These are phyloP conservation scores for Yamadazyma paraphyllophila DNA, from an alignment of 805 yeast genomes.

Conservation along the genomic window DNA sequence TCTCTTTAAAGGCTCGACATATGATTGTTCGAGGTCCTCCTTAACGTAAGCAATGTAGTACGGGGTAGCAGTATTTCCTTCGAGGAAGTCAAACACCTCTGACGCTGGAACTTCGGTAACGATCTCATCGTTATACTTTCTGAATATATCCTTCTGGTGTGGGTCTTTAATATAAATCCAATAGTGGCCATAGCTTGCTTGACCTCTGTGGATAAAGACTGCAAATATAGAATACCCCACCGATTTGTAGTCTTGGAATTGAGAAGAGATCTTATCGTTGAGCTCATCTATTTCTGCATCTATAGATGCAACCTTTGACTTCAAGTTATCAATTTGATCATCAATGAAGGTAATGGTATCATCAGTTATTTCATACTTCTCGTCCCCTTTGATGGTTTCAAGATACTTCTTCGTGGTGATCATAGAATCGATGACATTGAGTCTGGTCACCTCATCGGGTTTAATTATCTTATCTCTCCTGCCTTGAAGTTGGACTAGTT, in stretches of 20 bases:
- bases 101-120: conserved; percentile 73
- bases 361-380: conserved; percentile 34
- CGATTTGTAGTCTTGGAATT: conserved; percentile 58
- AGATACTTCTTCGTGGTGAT: conserved; percentile 58
- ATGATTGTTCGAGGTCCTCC: conserved; percentile 51
- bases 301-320: conserved; percentile 42
- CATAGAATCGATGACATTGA: conserved; percentile 42
- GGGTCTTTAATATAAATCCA: conserved; percentile 92
- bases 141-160: conserved; percentile 57
- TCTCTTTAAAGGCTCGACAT: conserved; percentile 67
- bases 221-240: conserved; percentile 86
- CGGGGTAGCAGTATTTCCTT: conserved; percentile 86
- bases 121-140: conserved; percentile 93
- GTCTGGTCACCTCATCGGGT: conserved; percentile 36
- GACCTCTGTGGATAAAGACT: conserved; percentile 91
- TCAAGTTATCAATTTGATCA: conserved; percentile 45
- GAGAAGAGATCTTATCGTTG: conserved; percentile 50
- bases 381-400: conserved; percentile 35
- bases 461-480: conserved; percentile 43
- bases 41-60: conserved; percentile 84
- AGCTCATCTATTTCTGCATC: conserved; percentile 44
- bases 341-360: conserved; percentile 50
- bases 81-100: conserved; percentile 65
- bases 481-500: conserved; percentile 42
- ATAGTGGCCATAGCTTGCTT: conserved; percentile 94